Conservation (phyloP, 805 yeast genomes). For the Candida ulmi region DNA sequence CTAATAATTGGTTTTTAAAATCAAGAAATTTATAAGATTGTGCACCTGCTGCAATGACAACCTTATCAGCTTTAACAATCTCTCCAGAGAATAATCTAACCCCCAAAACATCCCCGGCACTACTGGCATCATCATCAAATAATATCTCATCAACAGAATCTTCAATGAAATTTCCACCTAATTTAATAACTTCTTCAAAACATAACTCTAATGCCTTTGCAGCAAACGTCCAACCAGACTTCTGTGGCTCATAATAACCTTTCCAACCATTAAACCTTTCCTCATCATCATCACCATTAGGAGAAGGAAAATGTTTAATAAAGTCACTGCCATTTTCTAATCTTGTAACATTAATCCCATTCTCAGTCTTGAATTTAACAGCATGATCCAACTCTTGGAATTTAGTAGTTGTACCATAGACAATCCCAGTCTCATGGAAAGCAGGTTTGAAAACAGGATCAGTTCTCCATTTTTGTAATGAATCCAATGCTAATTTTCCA, state of each 20-base stretch:
- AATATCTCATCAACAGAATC: conserved; percentile 11
- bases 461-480: conserved; percentile 27
- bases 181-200: conserved; percentile 22
- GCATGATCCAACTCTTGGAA: conserved; percentile 10
- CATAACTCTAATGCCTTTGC: conserved; percentile 25
- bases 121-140: conserved; percentile 20
- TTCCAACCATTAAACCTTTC: conserved; percentile 23
- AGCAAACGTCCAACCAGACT: conserved; percentile 35
- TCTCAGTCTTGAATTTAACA: conserved; percentile 8
- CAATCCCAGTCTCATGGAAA: conserved; percentile 30
- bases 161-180: conserved; percentile 28
- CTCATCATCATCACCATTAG: neutral
- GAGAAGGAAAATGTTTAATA: conserved; percentile 1
- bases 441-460: conserved; percentile 26
- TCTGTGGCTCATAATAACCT: conserved; percentile 26
- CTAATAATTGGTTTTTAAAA: conserved; percentile 30
- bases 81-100: conserved; percentile 25
- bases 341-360: conserved; percentile 4
- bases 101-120: conserved; percentile 23
- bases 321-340: conserved; percentile 8
- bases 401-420: conserved; percentile 18
- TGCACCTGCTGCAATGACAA: conserved; percentile 36
- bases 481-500: conserved; percentile 26
- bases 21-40: conserved; percentile 29
- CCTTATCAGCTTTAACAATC: conserved; percentile 20